These are phyloP conservation scores for Pleurotus tuoliensis DNA, from an alignment of 768 basidiomycete species.

Conservation along the genomic window DNA sequence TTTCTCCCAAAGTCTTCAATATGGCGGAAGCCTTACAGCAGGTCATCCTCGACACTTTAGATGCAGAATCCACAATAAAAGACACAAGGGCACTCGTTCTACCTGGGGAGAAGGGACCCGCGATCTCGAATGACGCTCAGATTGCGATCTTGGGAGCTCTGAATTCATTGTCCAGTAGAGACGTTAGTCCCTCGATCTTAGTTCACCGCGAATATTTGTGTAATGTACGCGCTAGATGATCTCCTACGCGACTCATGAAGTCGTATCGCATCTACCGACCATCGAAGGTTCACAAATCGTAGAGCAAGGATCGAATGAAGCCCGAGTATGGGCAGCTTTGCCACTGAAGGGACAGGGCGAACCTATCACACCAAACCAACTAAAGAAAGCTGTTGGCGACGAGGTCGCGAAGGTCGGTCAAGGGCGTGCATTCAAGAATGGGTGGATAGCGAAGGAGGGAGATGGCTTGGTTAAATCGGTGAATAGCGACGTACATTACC, in stretches of 20 bases:
- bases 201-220: constrained; percentile 6
- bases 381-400: constrained; percentile 77
- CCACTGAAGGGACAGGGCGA: constrained; percentile 66
- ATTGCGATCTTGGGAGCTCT: constrained; percentile 83
- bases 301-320: constrained; percentile 87
- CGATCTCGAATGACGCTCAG: constrained; percentile 73
- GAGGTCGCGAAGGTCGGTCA: constrained; percentile 93
- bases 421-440: constrained; percentile 93
- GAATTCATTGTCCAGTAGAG: constrained; percentile 84
- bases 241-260: constrained; percentile 72
- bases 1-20: constrained; percentile 3
- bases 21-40: constrained; percentile 84
- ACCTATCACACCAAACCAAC: constrained; percentile 60
- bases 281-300: constrained; percentile 81
- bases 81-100: constrained; percentile 70
- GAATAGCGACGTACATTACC: constrained; percentile 25
- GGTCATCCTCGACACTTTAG: constrained; percentile 70
- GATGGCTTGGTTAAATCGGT: constrained; percentile 84
- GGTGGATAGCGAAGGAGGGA: constrained; percentile 93
- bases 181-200: constrained; percentile 45
- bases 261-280: constrained; percentile 69
- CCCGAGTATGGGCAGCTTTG: constrained; percentile 85
- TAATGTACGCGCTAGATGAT: constrained; percentile 64
- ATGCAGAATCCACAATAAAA: constrained; percentile 46
- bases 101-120: constrained; percentile 56